Conservation (phyloP, 2,329 filamentous ascomycete genomes). For the Pseudogymnoascus sp. region DNA sequence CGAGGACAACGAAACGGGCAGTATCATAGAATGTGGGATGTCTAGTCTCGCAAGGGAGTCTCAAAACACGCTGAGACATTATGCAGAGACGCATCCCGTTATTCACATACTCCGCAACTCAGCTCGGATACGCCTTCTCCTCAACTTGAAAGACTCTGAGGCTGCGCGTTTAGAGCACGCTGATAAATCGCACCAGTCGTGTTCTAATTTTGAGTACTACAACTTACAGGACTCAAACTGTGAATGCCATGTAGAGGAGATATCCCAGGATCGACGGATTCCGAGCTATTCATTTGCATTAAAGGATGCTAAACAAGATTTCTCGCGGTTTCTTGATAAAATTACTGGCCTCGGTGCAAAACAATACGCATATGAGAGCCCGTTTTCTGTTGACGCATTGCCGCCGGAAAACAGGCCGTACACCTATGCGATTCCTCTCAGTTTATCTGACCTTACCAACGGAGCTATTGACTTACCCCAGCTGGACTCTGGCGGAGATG, state of each 20-base stretch:
- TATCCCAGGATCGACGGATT: conserved; percentile 35
- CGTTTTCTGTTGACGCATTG: conserved; percentile 52
- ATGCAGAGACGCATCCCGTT: conserved; percentile 58
- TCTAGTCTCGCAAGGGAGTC: conserved; percentile 40
- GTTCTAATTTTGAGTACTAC: conserved; percentile 62
- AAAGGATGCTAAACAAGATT: conserved; percentile 50
- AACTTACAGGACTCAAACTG: conserved; percentile 38
- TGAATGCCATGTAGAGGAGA: conserved; percentile 31
- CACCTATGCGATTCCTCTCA: conserved; percentile 60
- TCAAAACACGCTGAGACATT: conserved; percentile 52
- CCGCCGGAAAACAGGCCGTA: conserved; percentile 53
- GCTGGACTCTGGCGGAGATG: conserved; percentile 52
- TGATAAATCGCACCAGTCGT: conserved; percentile 38
- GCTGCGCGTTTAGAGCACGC: conserved; percentile 36
- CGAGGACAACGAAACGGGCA: conserved; percentile 48
- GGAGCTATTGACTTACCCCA: conserved; percentile 43
- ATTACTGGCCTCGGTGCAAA: conserved; percentile 47
- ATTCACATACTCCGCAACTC: conserved; percentile 62
- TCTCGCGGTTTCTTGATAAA: conserved; percentile 51
- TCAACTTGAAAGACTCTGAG: conserved; percentile 37
- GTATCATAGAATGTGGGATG: conserved; percentile 64
- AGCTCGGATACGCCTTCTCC: conserved; percentile 48
- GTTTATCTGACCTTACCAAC: conserved; percentile 48
- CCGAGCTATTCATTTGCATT: conserved; percentile 41
- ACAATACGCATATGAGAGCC: conserved; percentile 48